Percentiles rank a stretch among this genome's conserved stretches.
phyloP scores from a whole-genome alignment of 2,329 filamentous ascomycete genomes.

The Cytospora piceae region DNA sequence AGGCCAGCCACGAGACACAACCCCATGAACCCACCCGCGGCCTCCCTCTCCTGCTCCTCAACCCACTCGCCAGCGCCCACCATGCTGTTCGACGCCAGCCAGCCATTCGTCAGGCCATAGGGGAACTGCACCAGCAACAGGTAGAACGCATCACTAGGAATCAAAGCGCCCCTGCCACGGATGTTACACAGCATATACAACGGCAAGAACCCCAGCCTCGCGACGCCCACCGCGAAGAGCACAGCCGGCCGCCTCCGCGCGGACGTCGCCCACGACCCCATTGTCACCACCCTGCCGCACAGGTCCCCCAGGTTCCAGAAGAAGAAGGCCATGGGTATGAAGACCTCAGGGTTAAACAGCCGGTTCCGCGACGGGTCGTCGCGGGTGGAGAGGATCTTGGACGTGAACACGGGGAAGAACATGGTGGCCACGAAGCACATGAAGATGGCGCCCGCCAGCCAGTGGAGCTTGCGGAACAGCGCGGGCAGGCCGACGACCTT shows the following conservation, averaged over 20 bases:
- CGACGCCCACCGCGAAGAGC: constrained; percentile 69
- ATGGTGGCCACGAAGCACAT: constrained; percentile 84
- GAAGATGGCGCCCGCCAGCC: constrained; percentile 76
- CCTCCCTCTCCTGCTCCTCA: constrained; percentile 79
- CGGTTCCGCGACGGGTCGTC: constrained; percentile 40
- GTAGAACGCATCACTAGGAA: constrained; percentile 87
- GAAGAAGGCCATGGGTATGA: constrained; percentile 88
- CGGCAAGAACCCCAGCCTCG: constrained; percentile 73
- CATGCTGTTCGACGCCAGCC: constrained; percentile 86
- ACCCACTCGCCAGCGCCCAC: constrained; percentile 86
- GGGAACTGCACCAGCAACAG: constrained; percentile 78
- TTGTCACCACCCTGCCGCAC: constrained; percentile 71
- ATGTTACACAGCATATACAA: constrained; percentile 92
- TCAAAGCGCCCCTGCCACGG: constrained; percentile 70
- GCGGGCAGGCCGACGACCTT: constrained; percentile 59
- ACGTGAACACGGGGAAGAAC: constrained; percentile 90
- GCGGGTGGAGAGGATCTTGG: constrained; percentile 59
- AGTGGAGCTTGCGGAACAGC: constrained; percentile 78
- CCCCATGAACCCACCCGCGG: constrained; percentile 92
- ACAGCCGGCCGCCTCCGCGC: constrained; percentile 64
- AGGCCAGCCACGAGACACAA: constrained; percentile 85
- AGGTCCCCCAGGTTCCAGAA: constrained; percentile 94
- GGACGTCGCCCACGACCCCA: constrained; percentile 53
- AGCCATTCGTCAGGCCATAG: constrained; percentile 87
- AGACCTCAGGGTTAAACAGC: constrained; percentile 73